Evolutionary conservation across 176 grass and related monocot species (phyloP), one percentile per base, ranked within the genome.

Genomic region (Avena eriantha): DNA sequence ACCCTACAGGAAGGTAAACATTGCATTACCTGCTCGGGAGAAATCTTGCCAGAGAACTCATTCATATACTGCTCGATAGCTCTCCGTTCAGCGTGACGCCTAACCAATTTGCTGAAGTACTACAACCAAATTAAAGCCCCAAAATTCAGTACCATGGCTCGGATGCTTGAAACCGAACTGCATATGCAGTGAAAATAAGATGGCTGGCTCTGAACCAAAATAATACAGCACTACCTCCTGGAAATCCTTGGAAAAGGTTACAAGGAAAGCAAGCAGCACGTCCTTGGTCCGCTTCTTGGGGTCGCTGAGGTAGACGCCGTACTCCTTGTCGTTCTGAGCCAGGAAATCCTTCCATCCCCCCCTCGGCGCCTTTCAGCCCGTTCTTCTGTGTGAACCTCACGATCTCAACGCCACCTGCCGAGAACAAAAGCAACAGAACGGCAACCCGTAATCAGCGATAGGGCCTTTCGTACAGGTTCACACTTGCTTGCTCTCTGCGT

Each of bases 281-380:
- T 77, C 74, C 74, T 55, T 77, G 74, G 74, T 54, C 49, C 74
- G 74, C 49, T 77, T 77, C 74, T 77, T 77, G 74, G 74, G 74
- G 49, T 77, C 74, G 26, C 74, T 77, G 48, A 92, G 70, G 5
- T 80, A 71, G 34, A 43, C 84, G 6, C 91, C 89, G 33, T 83
- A 89, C 79, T 85, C 80, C 66, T 26, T 66, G 80, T 91, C 86
- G 70, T 91, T 86, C 35, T 2, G 33, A 4, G 68, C 33, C 50
- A 93, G 60, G 77, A 91, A 95, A 47, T 93, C 93, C 79, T 95
- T 95, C 91, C 93, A 93, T 12, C 84, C 84, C 61, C 61, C 93
- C 91, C 23, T 85, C 84, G 3, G 86, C 29, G 31, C 91, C 91
- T 65, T 85, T 87, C 21, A 95, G 61, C 8, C 93, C 80, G 81